phyloP scores from a whole-genome alignment of 2,329 filamentous ascomycete species.

The Diaporthe longicolla region DNA sequence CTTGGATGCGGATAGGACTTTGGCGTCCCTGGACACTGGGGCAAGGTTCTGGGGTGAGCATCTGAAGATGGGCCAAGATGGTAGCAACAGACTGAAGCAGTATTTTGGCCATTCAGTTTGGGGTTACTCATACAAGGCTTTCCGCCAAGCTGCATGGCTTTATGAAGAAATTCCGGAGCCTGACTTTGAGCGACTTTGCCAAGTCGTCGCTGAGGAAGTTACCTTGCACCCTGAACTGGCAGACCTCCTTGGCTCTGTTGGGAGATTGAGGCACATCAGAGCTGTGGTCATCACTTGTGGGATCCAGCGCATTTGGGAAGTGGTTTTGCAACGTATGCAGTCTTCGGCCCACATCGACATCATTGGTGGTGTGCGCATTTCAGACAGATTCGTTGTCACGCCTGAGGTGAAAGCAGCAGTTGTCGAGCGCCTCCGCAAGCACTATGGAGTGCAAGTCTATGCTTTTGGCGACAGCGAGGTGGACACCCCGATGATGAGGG shows the following conservation, averaged over 20 bases:
- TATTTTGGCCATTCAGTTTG: slow-evolving; percentile 61
- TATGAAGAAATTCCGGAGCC: slow-evolving; percentile 62
- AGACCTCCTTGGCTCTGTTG: slow-evolving; percentile 55
- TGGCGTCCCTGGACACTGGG: slow-evolving; percentile 65
- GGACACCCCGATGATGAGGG: slow-evolving; percentile 36
- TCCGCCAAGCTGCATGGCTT: slow-evolving; percentile 66
- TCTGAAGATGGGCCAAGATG: slow-evolving; percentile 5
- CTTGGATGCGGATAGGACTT: slow-evolving; percentile 71
- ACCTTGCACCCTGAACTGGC: slow-evolving; percentile 63
- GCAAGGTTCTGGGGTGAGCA: slow-evolving; percentile 62
- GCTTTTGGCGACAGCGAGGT: slow-evolving; percentile 28
- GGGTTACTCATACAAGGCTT: slow-evolving; percentile 67
- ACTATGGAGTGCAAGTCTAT: slow-evolving; percentile 11
- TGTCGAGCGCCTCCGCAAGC: slow-evolving; percentile 15
- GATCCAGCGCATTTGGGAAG: slow-evolving; percentile 67
- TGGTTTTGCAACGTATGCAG: slow-evolving; percentile 60
- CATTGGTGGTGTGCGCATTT: slow-evolving; percentile 65
- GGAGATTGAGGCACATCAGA: slow-evolving; percentile 54
- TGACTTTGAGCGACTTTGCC: slow-evolving; percentile 61
- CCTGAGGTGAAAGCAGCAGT: slow-evolving; percentile 60
- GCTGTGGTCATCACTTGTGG: slow-evolving; percentile 70
- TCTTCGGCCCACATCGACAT: slow-evolving; percentile 61
- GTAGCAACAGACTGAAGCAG: slow-evolving; percentile 52
- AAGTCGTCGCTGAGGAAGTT: slow-evolving; percentile 57
- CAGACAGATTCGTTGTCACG: slow-evolving; percentile 65